These are phyloP conservation scores for Mercurialis annua DNA, from an alignment of 345 rosid species.

Conservation along the genomic window DNA sequence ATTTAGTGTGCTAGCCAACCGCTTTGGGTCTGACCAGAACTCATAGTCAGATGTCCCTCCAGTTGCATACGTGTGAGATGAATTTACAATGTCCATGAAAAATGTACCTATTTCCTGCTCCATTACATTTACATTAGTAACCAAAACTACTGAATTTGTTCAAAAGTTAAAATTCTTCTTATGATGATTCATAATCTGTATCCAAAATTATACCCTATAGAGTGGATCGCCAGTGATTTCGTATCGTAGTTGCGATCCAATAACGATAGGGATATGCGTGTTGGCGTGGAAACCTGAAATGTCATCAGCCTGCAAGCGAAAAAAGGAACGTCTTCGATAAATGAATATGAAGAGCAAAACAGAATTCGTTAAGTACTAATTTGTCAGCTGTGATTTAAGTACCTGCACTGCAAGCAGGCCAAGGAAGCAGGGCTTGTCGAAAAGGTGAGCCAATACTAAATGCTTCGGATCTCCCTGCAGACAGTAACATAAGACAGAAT, in stretches of 20 bases:
- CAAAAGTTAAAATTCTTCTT: background rate
- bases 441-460: constrained; percentile 80
- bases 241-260: constrained; percentile 90
- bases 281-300: constrained; percentile 84
- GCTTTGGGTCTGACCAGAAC: constrained; percentile 85
- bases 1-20: constrained; percentile 55
- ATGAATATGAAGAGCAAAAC: background rate
- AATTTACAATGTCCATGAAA: constrained; percentile 82
- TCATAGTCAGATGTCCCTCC: constrained; percentile 84
- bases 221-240: constrained; percentile 89
- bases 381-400: background rate
- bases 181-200: constrained; percentile 7
- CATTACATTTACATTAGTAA: constrained; percentile 13
- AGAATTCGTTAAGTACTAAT: background rate
- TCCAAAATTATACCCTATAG: constrained; percentile 54
- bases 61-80: constrained; percentile 87
- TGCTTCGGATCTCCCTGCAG: constrained; percentile 81
- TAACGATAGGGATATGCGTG: constrained; percentile 85
- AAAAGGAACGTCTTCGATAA: constrained; percentile 6
- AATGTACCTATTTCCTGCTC: constrained; percentile 62
- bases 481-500: constrained; percentile 10
- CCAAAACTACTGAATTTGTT: background rate
- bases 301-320: constrained; percentile 67
- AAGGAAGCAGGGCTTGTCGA: constrained; percentile 96
- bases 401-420: constrained; percentile 89